These are phyloP conservation scores for Leptodontidium sp. DNA, from an alignment of 2,329 filamentous ascomycete species.

Conservation along the genomic window DNA sequence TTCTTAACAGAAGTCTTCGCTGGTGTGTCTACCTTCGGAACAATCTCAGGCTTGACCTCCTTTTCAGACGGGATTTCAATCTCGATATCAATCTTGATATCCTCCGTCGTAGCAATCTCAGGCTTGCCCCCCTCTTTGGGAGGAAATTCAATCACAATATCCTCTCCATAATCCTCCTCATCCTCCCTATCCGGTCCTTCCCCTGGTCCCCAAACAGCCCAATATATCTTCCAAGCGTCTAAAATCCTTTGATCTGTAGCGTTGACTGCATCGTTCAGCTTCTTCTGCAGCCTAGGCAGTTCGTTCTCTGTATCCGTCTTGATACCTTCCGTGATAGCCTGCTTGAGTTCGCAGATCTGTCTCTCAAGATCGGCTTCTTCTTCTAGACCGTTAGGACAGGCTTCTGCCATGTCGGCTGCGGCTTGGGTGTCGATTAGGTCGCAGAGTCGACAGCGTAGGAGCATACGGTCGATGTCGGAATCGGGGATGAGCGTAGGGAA, in stretches of 20 bases:
- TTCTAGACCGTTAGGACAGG: conserved; percentile 26
- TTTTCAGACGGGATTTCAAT: conserved; percentile 3
- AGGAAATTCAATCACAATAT: conserved; percentile 1
- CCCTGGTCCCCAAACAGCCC: conserved; percentile 41
- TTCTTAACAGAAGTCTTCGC: neutral
- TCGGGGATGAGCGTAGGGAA: conserved; percentile 31
- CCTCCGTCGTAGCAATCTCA: no score
- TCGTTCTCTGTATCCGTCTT: conserved; percentile 29
- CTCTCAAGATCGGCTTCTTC: conserved; percentile 32
- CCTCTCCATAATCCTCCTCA: conserved; percentile 3
- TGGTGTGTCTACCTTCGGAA: no score
- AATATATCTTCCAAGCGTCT: conserved; percentile 39
- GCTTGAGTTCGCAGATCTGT: conserved; percentile 31
- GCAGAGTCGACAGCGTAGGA: conserved; percentile 40
- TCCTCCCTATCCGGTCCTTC: conserved; percentile 18
- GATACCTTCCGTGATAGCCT: conserved; percentile 31
- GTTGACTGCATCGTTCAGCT: conserved; percentile 23
- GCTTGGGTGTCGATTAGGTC: conserved; percentile 35
- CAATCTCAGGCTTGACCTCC: neutral
- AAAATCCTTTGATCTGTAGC: conserved; percentile 29
- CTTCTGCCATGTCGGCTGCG: conserved; percentile 31
- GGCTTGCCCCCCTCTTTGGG: neutral
- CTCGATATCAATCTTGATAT: neutral
- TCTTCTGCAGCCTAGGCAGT: conserved; percentile 28
- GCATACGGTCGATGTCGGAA: conserved; percentile 32